Conservation (phyloP, 1,284 basidiomycete genomes). For the Rhodofomes roseus region DNA sequence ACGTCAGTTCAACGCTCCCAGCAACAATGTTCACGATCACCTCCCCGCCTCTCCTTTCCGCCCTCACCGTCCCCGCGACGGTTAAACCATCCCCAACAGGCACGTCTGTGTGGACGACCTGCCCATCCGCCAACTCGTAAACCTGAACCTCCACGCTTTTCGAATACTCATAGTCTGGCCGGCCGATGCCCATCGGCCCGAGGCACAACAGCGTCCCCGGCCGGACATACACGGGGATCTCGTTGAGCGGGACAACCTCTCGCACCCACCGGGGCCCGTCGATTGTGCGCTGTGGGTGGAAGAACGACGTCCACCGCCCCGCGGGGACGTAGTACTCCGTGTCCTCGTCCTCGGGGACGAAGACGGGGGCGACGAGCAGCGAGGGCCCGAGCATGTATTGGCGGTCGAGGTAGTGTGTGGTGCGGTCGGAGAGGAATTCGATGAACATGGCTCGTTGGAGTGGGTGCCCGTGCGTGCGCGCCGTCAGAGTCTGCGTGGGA, state of each 20-base stretch:
- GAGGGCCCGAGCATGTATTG: conserved; percentile 71
- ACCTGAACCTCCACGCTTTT: conserved; percentile 47
- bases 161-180: conserved; percentile 65
- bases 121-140: conserved; percentile 49
- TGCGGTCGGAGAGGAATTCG: conserved; percentile 67
- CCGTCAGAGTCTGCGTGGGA: conserved; percentile 49
- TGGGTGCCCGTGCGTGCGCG: conserved; percentile 56
- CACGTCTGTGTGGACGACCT: conserved; percentile 38
- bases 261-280: conserved; percentile 54
- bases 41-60: conserved; percentile 27
- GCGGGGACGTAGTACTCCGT: conserved; percentile 67
- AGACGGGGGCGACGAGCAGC: conserved; percentile 73
- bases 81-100: conserved; percentile 38
- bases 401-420: conserved; percentile 60
- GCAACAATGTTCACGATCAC: conserved; percentile 27
- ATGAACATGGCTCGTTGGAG: conserved; percentile 72
- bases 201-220: conserved; percentile 53
- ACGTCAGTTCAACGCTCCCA: conserved; percentile 19
- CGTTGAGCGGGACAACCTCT: conserved; percentile 51
- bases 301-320: conserved; percentile 67
- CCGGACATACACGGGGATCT: conserved; percentile 67
- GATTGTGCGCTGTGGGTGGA: conserved; percentile 44
- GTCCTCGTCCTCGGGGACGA: conserved; percentile 54
- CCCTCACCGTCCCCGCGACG: conserved; percentile 37
- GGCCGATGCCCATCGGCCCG: conserved; percentile 49